phyloP scores from a whole-genome alignment of 805 yeast species.

The Wickerhamomyces mucosus region DNA sequence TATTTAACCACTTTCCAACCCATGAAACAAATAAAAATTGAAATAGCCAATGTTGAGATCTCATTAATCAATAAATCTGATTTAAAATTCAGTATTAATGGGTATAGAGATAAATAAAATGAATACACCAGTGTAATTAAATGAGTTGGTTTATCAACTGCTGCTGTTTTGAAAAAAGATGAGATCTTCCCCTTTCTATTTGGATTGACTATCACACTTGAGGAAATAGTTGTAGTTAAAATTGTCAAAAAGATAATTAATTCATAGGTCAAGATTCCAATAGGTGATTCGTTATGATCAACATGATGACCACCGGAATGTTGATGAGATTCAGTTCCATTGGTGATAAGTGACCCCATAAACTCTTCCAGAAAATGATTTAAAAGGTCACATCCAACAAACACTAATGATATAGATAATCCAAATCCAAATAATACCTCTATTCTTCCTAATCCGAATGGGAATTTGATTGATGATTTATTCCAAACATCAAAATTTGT shows the following conservation, averaged over 20 bases:
- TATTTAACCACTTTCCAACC: slow-evolving; percentile 44
- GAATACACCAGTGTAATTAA: slow-evolving; percentile 36
- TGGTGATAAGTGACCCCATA: slow-evolving; percentile 25
- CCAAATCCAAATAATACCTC: slow-evolving; percentile 88
- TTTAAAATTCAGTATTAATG: slow-evolving; percentile 21
- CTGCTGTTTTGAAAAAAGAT: slow-evolving; percentile 5
- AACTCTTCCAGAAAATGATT: slow-evolving; percentile 83
- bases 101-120: slow-evolving; percentile 29
- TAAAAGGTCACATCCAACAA: slow-evolving; percentile 83
- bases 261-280: slow-evolving; percentile 23
- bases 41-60: slow-evolving; percentile 34
- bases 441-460: slow-evolving; percentile 88
- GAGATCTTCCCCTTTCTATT: slow-evolving; percentile 1
- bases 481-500: slow-evolving; percentile 93
- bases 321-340: slow-evolving; percentile 9
- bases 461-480: slow-evolving; percentile 69
- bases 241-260: slow-evolving; percentile 17
- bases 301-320: slow-evolving; percentile 17
- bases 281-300: slow-evolving; percentile 8
- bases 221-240: slow-evolving; percentile 24
- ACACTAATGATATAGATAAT: slow-evolving; percentile 69
- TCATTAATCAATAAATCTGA: slow-evolving; percentile 27
- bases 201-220: slow-evolving; percentile 12
- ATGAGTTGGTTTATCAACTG: slow-evolving; percentile 24
- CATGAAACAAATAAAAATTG: slow-evolving; percentile 33